Evolutionary conservation across 345 rosid species (phyloP).

Genomic region (Excoecaria agallocha): DNA sequence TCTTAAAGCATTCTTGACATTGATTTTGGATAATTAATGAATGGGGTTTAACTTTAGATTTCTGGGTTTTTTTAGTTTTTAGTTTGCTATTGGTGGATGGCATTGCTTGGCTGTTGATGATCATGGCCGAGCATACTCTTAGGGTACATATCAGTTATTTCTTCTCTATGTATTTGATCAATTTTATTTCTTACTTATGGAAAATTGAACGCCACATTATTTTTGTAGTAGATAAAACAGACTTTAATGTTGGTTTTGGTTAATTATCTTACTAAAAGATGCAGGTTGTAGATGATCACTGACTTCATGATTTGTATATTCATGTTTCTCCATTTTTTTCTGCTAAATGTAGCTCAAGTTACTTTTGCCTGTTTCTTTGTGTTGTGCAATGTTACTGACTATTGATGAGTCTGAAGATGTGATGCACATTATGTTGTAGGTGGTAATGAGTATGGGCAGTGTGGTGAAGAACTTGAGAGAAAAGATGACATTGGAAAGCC

Average conservation of each 20-base stretch:
- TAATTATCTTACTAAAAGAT: not conserved
- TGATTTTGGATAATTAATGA: not conserved
- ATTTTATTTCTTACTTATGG: not conserved
- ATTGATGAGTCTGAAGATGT: slow-evolving; percentile 6
- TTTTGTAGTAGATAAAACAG: not conserved
- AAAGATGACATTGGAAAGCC: slow-evolving; percentile 83
- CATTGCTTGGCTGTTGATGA: slow-evolving; percentile 99
- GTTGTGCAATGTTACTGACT: not conserved
- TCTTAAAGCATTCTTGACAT: not conserved
- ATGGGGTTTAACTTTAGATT: not conserved
- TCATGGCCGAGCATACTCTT: slow-evolving; percentile 93
- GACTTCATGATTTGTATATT: not conserved
- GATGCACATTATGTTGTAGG: slow-evolving; percentile 42
- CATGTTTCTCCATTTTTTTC: not conserved
- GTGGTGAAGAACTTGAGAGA: slow-evolving; percentile 92
- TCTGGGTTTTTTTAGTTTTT: slow-evolving; percentile 20
- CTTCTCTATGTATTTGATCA: not conserved
- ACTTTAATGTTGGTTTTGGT: not conserved
- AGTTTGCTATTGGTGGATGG: slow-evolving; percentile 99
- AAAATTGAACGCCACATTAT: not conserved
- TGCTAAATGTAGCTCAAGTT: not conserved
- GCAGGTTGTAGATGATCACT: not conserved
- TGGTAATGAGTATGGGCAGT: slow-evolving; percentile 98
- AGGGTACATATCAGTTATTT: slow-evolving; percentile 51
- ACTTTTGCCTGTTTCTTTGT: not conserved